These are phyloP conservation scores for Forsythia viridissima DNA, from an alignment of 257 asterid genomes.

Conservation along the genomic window DNA sequence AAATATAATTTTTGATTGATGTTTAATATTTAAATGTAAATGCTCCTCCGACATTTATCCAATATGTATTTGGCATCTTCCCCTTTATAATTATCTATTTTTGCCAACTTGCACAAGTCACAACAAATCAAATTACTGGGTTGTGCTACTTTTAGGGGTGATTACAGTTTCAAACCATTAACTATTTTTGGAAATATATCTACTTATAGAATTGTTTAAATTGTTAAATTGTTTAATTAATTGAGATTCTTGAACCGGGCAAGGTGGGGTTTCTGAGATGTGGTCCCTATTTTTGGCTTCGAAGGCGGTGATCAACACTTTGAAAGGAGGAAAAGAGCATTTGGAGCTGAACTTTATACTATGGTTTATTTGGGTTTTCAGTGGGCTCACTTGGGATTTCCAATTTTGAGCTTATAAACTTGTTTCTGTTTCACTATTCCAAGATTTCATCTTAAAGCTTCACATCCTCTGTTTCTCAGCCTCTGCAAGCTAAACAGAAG, in stretches of 20 bases:
- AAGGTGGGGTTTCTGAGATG: slow-evolving; percentile 10
- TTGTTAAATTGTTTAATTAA: neutral
- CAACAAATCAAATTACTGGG: neutral
- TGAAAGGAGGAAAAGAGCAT: slow-evolving; percentile 16
- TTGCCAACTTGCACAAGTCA: too few relatives aligned
- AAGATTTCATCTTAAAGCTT: slow-evolving; percentile 25
- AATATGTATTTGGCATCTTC: neutral
- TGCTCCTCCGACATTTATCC: neutral
- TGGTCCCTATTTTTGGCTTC: slow-evolving; percentile 34
- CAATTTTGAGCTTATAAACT: slow-evolving; percentile 17
- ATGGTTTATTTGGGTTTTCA: slow-evolving; percentile 7
- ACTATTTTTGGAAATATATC: slow-evolving; percentile 29
- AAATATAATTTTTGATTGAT: too few relatives aligned
- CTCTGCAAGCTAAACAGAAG: slow-evolving; percentile 19
- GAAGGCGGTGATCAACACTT: slow-evolving; percentile 29
- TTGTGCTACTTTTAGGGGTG: slow-evolving; percentile 16
- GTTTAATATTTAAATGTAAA: neutral
- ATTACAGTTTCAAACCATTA: neutral
- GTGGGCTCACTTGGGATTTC: slow-evolving; percentile 23
- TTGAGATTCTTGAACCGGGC: neutral
- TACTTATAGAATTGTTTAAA: neutral
- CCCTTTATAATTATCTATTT: neutral
- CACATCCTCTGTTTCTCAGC: neutral
- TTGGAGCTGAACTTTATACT: slow-evolving; percentile 21
- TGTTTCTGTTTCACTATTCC: slow-evolving; percentile 4